Evolutionary conservation across 371 early-diverging fungal species (phyloP).

Genomic region (Apophysomyces sp.): DNA sequence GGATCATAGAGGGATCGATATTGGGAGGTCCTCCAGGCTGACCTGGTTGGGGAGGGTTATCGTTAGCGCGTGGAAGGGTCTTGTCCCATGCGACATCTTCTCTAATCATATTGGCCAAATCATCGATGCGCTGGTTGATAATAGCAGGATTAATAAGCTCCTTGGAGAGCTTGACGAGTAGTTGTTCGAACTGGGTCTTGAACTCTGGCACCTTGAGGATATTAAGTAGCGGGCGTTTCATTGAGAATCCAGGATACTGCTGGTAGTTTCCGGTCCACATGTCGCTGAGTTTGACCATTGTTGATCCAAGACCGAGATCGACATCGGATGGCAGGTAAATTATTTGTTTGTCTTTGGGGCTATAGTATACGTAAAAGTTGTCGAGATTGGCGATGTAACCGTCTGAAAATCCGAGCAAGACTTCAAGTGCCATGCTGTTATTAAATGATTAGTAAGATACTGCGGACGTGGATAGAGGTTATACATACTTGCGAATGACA

Average conservation of each 20-base stretch:
- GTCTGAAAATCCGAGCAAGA: constrained; percentile 34
- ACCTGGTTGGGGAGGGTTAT: neutral
- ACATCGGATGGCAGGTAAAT: constrained; percentile 36
- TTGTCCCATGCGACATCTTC: constrained; percentile 44
- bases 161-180: constrained; percentile 15
- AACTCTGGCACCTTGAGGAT: constrained; percentile 15
- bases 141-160: constrained; percentile 21
- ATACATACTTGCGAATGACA: constrained; percentile 32
- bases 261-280: constrained; percentile 32
- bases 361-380: constrained; percentile 35
- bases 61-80: constrained; percentile 14
- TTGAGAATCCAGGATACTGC: constrained; percentile 20
- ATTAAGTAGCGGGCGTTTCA: constrained; percentile 15
- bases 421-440: constrained; percentile 33
- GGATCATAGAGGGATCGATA: neutral
- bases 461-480: neutral
- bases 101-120: constrained; percentile 19
- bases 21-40: neutral
- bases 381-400: constrained; percentile 33
- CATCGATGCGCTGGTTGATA: constrained; percentile 23
- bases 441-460: neutral
- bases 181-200: constrained; percentile 18
- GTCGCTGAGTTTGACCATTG: constrained; percentile 6
- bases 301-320: constrained; percentile 29
- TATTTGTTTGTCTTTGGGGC: constrained; percentile 11